Evolutionary conservation across 495 filamentous ascomycete genomes (phyloP).

Genomic region (Penicillium angulare): DNA sequence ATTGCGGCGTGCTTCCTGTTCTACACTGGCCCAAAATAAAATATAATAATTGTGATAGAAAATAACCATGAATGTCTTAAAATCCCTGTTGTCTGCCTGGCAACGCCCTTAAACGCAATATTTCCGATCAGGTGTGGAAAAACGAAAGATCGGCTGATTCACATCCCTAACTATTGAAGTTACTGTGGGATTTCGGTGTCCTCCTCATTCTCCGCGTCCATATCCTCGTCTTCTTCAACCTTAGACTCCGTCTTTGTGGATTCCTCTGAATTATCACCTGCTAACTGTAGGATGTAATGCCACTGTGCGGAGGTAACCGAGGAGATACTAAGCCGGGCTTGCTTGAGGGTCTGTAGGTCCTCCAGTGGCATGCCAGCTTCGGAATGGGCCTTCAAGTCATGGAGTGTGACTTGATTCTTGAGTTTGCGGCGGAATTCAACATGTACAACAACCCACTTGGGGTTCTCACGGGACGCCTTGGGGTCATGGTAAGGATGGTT

Average conservation of each 20-base stretch:
- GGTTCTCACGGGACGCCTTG: conserved; percentile 66
- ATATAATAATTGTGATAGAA: background rate
- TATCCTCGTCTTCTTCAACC: background rate
- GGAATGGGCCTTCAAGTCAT: conserved; percentile 65
- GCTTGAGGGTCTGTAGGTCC: conserved; percentile 79
- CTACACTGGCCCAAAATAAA: no score
- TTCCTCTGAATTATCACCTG: conserved; percentile 18
- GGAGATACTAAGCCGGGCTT: conserved; percentile 79
- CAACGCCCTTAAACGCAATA: conserved; percentile 7
- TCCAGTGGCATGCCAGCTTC: conserved; percentile 63
- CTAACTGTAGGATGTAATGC: conserved; percentile 67
- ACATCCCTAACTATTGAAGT: no score
- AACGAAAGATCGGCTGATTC: background rate
- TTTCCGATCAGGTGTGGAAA: background rate
- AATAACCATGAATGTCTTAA: background rate
- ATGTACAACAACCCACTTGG: conserved; percentile 86
- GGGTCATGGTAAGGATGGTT: conserved; percentile 80
- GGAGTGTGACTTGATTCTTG: conserved; percentile 63
- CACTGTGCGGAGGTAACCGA: conserved; percentile 72
- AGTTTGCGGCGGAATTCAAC: conserved; percentile 85
- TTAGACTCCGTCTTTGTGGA: background rate
- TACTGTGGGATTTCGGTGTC: no score
- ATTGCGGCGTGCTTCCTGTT: no score
- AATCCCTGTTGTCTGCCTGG: conserved; percentile 3
- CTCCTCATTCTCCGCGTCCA: background rate